Evolutionary conservation across 768 basidiomycete species (phyloP).

Genomic region (Fibroporia radiculosa): DNA sequence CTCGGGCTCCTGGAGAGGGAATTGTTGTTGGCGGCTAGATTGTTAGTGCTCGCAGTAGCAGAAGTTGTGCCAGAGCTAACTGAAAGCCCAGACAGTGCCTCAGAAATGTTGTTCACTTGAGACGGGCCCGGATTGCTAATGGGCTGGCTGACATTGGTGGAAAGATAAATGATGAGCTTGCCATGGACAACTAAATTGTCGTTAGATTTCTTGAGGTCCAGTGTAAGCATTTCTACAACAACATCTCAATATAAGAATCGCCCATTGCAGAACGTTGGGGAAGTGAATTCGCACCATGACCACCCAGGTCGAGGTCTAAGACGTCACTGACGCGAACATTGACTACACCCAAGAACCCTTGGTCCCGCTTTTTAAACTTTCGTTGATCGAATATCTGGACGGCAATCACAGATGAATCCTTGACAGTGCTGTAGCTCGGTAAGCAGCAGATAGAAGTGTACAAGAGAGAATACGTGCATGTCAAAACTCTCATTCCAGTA

Average conservation of each 20-base stretch:
- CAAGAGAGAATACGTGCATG: conserved; percentile 50
- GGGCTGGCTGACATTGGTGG: conserved; percentile 81
- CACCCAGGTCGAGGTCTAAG: conserved; percentile 85
- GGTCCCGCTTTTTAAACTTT: conserved; percentile 97
- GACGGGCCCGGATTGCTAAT: conserved; percentile 81
- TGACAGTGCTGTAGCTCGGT: conserved; percentile 61
- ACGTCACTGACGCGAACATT: conserved; percentile 89
- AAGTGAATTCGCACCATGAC: conserved; percentile 63
- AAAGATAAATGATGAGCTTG: conserved; percentile 93
- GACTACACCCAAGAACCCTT: conserved; percentile 96
- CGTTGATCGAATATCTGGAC: conserved; percentile 99
- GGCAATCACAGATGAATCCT: conserved; percentile 95
- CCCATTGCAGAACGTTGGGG: not conserved
- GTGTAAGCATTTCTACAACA: conserved; percentile 76
- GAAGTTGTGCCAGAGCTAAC: conserved; percentile 59
- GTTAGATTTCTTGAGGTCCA: conserved; percentile 98
- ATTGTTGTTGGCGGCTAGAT: conserved; percentile 22
- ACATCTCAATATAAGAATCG: conserved; percentile 5
- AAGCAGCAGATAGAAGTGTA: not conserved
- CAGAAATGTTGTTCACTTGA: conserved; percentile 50
- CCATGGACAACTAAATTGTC: conserved; percentile 98
- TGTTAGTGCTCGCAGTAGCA: conserved; percentile 30
- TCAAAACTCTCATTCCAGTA: conserved; percentile 99
- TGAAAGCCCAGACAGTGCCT: conserved; percentile 53
- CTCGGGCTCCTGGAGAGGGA: conserved; percentile 58